phyloP scores from a whole-genome alignment of 805 yeast genomes.

The Saccharomycopsis sp. region DNA sequence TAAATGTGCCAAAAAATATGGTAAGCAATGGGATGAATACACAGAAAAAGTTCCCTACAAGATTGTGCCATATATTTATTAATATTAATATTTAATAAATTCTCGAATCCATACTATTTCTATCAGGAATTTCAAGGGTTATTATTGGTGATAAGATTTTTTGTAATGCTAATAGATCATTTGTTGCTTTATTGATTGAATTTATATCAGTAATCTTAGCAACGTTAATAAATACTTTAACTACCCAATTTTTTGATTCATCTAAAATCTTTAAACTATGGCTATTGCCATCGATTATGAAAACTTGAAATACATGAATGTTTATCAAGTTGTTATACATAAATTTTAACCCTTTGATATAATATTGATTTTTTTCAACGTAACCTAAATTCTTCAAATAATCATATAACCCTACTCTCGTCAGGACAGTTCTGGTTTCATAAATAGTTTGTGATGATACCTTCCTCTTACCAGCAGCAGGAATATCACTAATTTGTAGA shows the following conservation, averaged over 20 bases:
- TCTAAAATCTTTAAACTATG: conserved; percentile 32
- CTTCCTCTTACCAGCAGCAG: conserved; percentile 64
- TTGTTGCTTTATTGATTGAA: conserved; percentile 55
- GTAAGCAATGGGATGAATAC: conserved; percentile 79
- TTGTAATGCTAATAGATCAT: conserved; percentile 55
- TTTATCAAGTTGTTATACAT: conserved; percentile 50
- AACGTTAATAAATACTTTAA: conserved; percentile 65
- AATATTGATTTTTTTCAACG: conserved; percentile 51
- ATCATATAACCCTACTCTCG: conserved; percentile 28
- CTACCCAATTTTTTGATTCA: conserved; percentile 44
- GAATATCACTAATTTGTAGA: conserved; percentile 61
- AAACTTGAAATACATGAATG: conserved; percentile 48
- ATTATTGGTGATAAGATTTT: conserved; percentile 62
- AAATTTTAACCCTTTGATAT: conserved; percentile 55
- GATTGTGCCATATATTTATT: conserved; percentile 84
- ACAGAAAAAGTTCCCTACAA: conserved; percentile 77
- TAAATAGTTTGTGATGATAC: conserved; percentile 61
- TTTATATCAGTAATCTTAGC: conserved; percentile 71
- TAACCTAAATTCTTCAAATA: conserved; percentile 66
- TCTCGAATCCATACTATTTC: conserved; percentile 77
- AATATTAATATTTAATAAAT: conserved; percentile 19
- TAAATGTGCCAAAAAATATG: conserved; percentile 82
- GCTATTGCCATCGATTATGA: conserved; percentile 26
- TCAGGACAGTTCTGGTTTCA: conserved; percentile 37
- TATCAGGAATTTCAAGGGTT: conserved; percentile 65